Evolutionary conservation across 2,329 filamentous ascomycete species (phyloP).

Genomic region (Nothophaeocryptopus gaeumannii): DNA sequence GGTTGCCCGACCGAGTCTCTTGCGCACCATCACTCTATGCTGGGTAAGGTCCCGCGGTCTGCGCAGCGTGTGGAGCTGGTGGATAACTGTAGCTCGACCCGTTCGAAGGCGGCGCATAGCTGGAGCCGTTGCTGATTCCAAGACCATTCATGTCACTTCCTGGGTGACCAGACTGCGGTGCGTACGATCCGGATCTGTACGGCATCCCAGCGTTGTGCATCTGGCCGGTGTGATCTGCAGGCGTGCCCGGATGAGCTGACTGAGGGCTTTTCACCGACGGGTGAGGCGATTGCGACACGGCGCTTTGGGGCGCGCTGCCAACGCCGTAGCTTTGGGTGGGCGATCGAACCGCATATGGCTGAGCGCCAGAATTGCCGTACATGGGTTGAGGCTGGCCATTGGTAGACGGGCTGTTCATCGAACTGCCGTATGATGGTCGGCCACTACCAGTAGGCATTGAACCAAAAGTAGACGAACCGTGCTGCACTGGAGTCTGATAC

Average conservation of each 20-base stretch:
- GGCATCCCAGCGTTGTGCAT: slow-evolving; percentile 25
- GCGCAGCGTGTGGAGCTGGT: slow-evolving; percentile 17
- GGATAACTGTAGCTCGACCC: slow-evolving; percentile 26
- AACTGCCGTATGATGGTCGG: slow-evolving; percentile 25
- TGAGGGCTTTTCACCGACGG: slow-evolving; percentile 30
- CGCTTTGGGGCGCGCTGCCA: slow-evolving; percentile 28
- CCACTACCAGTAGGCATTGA: slow-evolving; percentile 22
- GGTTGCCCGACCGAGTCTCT: too few relatives aligned
- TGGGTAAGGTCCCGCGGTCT: slow-evolving; percentile 20
- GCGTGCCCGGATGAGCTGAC: slow-evolving; percentile 20
- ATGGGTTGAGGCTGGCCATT: slow-evolving; percentile 27
- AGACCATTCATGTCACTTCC: slow-evolving; percentile 31
- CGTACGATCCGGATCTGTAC: slow-evolving; percentile 23
- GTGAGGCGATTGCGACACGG: slow-evolving; percentile 31
- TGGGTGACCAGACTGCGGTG: slow-evolving; percentile 26
- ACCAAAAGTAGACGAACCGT: slow-evolving; percentile 25
- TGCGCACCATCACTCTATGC: background rate
- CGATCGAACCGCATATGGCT: slow-evolving; percentile 32
- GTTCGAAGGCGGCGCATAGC: slow-evolving; percentile 26
- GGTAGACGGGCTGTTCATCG: slow-evolving; percentile 24
- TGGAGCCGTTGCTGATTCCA: slow-evolving; percentile 28
- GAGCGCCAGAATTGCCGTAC: slow-evolving; percentile 26
- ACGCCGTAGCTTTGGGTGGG: slow-evolving; percentile 31
- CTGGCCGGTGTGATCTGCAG: slow-evolving; percentile 16
- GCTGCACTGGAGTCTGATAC: slow-evolving; percentile 31